Evolutionary conservation across 75 land plant genomes (phyloP).

Genomic region (Gnetum montanum): DNA sequence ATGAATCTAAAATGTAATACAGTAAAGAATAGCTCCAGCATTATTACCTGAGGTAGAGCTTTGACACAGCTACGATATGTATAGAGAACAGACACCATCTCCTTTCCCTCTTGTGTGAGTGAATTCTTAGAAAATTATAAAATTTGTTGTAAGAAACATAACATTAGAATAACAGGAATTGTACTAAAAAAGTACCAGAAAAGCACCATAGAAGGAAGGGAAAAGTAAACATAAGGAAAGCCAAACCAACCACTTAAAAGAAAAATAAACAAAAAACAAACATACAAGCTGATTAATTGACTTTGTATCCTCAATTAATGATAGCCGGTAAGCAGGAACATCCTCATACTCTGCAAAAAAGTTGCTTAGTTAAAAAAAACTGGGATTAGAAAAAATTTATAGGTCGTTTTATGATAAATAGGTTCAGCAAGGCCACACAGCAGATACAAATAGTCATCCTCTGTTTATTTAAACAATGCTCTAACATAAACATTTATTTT

Average conservation of each 20-base stretch:
- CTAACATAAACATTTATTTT: too few relatives aligned
- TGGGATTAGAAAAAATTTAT: not conserved
- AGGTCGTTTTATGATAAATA: not conserved
- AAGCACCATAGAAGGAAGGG: not conserved
- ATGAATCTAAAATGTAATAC: not conserved
- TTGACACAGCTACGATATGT: conserved; percentile 99
- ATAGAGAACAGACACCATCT: conserved; percentile 89
- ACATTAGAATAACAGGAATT: too few relatives aligned
- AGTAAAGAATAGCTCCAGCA: not conserved
- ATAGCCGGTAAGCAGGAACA: conserved; percentile 92
- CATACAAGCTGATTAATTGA: conserved; percentile 90
- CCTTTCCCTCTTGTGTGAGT: conserved; percentile 86
- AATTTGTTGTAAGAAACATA: too few relatives aligned
- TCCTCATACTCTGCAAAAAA: conserved; percentile 79
- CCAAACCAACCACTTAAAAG: not conserved
- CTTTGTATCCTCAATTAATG: conserved; percentile 85
- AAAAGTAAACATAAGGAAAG: not conserved
- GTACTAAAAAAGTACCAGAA: too few relatives aligned
- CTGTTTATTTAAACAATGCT: too few relatives aligned
- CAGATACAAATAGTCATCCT: too few relatives aligned
- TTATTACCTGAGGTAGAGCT: conserved; percentile 93
- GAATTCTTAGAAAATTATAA: conserved; percentile 50
- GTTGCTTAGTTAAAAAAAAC: not conserved
- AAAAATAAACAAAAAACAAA: too few relatives aligned
- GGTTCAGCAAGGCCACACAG: not conserved